Conservation (phyloP, 2,329 filamentous ascomycete genomes). For the Ophiostoma montium region DNA sequence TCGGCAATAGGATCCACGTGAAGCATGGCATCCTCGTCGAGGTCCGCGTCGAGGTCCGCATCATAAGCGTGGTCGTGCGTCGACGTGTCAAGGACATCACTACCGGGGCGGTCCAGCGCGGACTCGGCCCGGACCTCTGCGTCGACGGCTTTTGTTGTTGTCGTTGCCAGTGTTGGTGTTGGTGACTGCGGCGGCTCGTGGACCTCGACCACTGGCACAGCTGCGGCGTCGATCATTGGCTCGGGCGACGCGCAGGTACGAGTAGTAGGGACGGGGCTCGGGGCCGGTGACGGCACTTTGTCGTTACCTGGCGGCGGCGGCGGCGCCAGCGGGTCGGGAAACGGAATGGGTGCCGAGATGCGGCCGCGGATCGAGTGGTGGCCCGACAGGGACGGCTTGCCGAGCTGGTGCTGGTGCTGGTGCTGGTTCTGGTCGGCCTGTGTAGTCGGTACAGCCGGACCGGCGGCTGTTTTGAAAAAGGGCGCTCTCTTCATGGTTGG, state of each 20-base stretch:
- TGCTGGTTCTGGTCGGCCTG: conserved; percentile 21
- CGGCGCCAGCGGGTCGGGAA: conserved; percentile 25
- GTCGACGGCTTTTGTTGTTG: no score
- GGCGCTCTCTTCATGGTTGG: conserved; percentile 12
- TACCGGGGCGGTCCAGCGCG: no score
- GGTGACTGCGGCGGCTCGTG: no score
- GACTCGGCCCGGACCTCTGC: not conserved
- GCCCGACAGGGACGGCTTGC: conserved; percentile 14
- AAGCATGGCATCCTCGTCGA: not conserved
- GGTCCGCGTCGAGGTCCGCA: not conserved
- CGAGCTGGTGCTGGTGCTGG: no score
- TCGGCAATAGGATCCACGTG: not conserved
- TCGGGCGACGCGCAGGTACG: not conserved
- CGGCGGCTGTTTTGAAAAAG: conserved; percentile 28
- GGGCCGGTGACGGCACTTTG: not conserved
- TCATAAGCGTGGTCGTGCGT: not conserved
- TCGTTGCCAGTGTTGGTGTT: no score
- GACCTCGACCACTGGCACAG: no score
- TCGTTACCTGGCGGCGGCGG: not conserved
- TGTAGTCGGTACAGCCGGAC: conserved; percentile 17
- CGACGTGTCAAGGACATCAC: no score
- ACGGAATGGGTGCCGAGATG: conserved; percentile 48
- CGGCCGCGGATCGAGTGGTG: conserved; percentile 40
- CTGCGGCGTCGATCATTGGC: not conserved
- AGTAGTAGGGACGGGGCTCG: not conserved